Evolutionary conservation across 2,329 filamentous ascomycete species (phyloP).

Genomic region (Davidsoniella neocaledoniae): DNA sequence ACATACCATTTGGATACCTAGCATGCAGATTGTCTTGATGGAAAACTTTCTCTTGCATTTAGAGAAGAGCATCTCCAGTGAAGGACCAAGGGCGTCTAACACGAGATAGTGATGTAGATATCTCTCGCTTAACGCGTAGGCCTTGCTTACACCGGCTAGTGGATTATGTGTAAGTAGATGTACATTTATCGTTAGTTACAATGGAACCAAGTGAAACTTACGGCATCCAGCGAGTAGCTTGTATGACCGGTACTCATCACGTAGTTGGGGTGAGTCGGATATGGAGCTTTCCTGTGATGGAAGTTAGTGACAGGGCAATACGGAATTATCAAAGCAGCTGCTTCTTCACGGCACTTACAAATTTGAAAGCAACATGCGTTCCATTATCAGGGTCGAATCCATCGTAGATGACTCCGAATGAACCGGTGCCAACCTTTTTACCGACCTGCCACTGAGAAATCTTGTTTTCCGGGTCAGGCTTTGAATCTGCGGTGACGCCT

Average conservation of each 20-base stretch:
- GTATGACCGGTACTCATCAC: conserved; percentile 10
- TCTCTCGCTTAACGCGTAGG: conserved; percentile 7
- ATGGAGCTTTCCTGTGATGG: conserved; percentile 1
- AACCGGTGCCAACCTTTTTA: conserved; percentile 10
- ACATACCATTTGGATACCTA: conserved; percentile 11
- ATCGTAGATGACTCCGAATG: conserved; percentile 12
- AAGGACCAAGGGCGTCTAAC: conserved; percentile 9
- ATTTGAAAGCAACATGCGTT: conserved; percentile 8
- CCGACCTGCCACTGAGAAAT: not conserved
- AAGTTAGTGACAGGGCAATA: not conserved
- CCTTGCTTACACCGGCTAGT: conserved; percentile 7
- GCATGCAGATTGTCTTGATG: conserved; percentile 8
- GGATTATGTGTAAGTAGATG: not conserved
- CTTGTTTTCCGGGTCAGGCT: not conserved
- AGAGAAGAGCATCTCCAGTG: conserved; percentile 10
- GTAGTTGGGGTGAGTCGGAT: conserved; percentile 10
- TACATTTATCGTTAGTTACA: not conserved
- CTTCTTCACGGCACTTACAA: conserved; percentile 1
- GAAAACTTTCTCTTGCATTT: conserved; percentile 9
- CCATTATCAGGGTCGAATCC: not conserved
- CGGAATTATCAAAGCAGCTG: not conserved
- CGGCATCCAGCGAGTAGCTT: conserved; percentile 8
- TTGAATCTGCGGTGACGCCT: not conserved
- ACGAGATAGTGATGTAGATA: conserved; percentile 10
- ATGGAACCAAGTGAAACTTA: not conserved